Evolutionary conservation across 768 basidiomycete species (phyloP).

Genomic region (Leucocoprinus leucothites): DNA sequence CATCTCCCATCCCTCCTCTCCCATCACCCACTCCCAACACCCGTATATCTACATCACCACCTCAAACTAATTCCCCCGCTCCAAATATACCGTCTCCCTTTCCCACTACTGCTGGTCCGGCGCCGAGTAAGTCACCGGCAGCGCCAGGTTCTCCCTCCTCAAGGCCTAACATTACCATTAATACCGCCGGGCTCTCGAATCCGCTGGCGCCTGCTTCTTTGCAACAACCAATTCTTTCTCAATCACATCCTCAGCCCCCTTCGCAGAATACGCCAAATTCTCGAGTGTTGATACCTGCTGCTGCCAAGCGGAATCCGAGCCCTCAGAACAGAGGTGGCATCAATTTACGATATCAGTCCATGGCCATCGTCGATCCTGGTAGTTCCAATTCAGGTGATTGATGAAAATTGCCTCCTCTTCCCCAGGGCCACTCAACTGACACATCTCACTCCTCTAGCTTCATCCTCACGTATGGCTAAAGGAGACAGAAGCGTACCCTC

Average conservation of each 20-base stretch:
- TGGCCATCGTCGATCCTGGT: slow-evolving; percentile 11
- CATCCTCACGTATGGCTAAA: background rate
- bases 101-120: slow-evolving; percentile 7
- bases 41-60: background rate
- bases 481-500: background rate
- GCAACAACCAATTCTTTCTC: background rate
- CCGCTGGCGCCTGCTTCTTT: background rate
- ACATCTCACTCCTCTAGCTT: background rate
- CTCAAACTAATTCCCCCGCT: background rate
- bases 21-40: slow-evolving; percentile 3
- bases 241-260: background rate
- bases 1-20: background rate
- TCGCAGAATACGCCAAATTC: background rate
- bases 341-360: slow-evolving; percentile 12
- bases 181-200: background rate
- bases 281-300: background rate
- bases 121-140: slow-evolving; percentile 9
- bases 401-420: background rate
- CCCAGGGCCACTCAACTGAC: background rate
- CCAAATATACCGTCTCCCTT: slow-evolving; percentile 8
- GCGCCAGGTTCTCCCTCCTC: background rate
- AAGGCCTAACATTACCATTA: slow-evolving; percentile 4
- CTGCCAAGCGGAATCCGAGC: background rate
- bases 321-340: background rate
- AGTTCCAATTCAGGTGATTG: background rate